Evolutionary conservation across 2,329 filamentous ascomycete species (phyloP).

Genomic region (Herpomyces periplanetae): DNA sequence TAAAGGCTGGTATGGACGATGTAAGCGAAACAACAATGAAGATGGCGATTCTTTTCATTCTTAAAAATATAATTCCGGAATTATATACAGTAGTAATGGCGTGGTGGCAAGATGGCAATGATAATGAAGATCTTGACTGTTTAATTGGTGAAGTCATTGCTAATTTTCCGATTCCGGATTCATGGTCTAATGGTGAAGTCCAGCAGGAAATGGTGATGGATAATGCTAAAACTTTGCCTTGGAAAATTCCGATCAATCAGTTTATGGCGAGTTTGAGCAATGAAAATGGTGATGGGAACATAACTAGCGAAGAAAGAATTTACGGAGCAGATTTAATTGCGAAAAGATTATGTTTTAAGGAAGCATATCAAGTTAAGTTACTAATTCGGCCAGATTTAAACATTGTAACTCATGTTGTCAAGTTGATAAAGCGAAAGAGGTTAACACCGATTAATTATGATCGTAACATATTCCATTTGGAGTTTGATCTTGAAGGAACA

Average conservation of each 20-base stretch:
- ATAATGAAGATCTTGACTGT: constrained; percentile 21
- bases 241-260: constrained; percentile 31
- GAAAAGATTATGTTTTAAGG: constrained; percentile 67
- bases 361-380: constrained; percentile 38
- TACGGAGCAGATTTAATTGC: constrained; percentile 53
- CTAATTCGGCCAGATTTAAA: constrained; percentile 46
- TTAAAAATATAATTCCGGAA: too few species aligned
- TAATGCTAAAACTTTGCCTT: constrained; percentile 13
- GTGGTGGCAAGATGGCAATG: constrained; percentile 29
- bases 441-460: constrained; percentile 63
- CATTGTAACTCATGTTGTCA: constrained; percentile 44
- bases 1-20: constrained; percentile 34
- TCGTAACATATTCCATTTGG: constrained; percentile 98
- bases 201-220: constrained; percentile 16
- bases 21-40: constrained; percentile 16
- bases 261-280: too few species aligned
- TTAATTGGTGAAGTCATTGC: constrained; percentile 27
- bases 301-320: too few species aligned
- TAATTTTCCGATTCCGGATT: constrained; percentile 33
- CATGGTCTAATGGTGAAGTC: constrained; percentile 30
- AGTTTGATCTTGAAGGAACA: constrained; percentile 71
- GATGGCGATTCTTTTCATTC: too few species aligned
- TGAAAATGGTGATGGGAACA: too few species aligned
- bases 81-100: constrained; percentile 33
- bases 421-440: constrained; percentile 75